A percentile compares a stretch with the other conserved stretches of the same genome.
Evolutionary conservation across 2,329 filamentous ascomycete genomes (phyloP).

Genomic region (Gaeumannomyces tritici): DNA sequence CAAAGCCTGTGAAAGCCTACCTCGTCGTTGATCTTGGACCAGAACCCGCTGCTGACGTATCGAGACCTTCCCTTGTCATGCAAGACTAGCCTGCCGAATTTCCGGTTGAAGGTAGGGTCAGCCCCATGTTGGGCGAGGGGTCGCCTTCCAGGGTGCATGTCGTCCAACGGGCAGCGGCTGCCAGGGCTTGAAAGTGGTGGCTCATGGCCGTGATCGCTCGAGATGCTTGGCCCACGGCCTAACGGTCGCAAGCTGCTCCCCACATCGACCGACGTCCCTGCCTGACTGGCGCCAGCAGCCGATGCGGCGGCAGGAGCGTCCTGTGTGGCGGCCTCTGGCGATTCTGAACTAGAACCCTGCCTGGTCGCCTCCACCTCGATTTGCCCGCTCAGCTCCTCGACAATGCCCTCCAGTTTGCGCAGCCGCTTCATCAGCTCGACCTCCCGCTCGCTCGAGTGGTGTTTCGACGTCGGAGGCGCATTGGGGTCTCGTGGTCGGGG

Average conservation of each 20-base stretch:
- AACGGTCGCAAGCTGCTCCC: slow-evolving; percentile 6
- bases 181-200: background rate
- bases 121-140: slow-evolving; percentile 2
- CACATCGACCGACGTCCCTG: background rate
- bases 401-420: slow-evolving; percentile 65
- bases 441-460: slow-evolving; percentile 51
- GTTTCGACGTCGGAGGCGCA: slow-evolving; percentile 33
- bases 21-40: slow-evolving; percentile 68
- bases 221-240: background rate
- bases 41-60: slow-evolving; percentile 70
- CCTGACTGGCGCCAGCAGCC: slow-evolving; percentile 14
- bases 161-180: slow-evolving; percentile 10
- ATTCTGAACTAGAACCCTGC: slow-evolving; percentile 23
- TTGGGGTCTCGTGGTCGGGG: slow-evolving; percentile 56
- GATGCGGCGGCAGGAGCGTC: slow-evolving; percentile 7
- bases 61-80: slow-evolving; percentile 58
- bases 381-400: slow-evolving; percentile 58
- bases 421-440: slow-evolving; percentile 63
- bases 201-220: background rate
- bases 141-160: slow-evolving; percentile 9
- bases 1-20: slow-evolving; percentile 24
- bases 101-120: slow-evolving; percentile 29
- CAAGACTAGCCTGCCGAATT: slow-evolving; percentile 60
- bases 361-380: slow-evolving; percentile 44
- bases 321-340: slow-evolving; percentile 23